Evolutionary conservation across 129 eudicot species (phyloP), one percentile per base, ranked within the genome.

Genomic region (Ambrosia trifida): DNA sequence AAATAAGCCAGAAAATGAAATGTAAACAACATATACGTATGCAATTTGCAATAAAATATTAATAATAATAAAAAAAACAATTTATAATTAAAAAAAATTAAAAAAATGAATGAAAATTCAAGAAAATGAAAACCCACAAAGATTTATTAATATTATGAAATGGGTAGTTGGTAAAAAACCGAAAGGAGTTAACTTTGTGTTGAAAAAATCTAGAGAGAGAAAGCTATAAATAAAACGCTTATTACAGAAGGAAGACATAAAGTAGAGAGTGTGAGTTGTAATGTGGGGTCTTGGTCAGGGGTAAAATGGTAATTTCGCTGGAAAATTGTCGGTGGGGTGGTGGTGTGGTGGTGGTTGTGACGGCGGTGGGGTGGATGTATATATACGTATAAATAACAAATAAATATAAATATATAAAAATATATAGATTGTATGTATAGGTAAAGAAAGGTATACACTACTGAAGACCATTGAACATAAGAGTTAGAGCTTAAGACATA

Each of bases 181-280:
- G 43, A 38, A 76, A 50, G 24, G 80, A 31, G 82, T 72, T 76
- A 49, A 28, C 30, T 11, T 2, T 35, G 3, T 35, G 24, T 56
- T 5, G 12, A 3, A 20, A 20, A 3, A 20, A 20, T 56, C 63
- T 56, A 56, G 63, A 56, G 63, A 24, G 36, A 56, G 87, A 83
- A 78, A 79, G 79, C 69, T 76, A n/a, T n/a, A n/a, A n/a, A n/a
- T n/a, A n/a, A 68, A 91, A 86, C 86, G 95, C 97, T 88, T 90
- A 83, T 66, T 72, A 83, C 74, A 81, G 63, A 87, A 87, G 96
- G 85, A 9, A 38, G 43, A 65, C 64, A 74, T 69, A 74, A 64
- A 74, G 78, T 24, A 19, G 47, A 17, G 59, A 17, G 80, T 62
- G 52, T 77, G 76, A 77, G 81, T 70, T 77, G 81, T 77, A 77